phyloP scores from a whole-genome alignment of 768 basidiomycete species.

The Tremella mesenterica region DNA sequence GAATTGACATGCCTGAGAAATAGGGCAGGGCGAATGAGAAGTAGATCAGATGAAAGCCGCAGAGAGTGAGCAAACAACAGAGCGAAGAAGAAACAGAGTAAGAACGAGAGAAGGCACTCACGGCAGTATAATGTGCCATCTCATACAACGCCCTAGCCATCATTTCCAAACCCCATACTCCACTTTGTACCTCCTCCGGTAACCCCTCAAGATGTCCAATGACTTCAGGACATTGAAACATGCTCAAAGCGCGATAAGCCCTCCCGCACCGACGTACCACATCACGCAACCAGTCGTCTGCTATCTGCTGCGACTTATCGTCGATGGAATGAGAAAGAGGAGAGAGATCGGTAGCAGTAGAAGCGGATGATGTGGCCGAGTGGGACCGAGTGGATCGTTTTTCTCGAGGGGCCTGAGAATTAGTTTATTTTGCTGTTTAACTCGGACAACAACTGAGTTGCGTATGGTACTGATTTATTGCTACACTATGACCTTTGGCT shows the following conservation, averaged over 20 bases:
- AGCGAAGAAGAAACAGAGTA: too few relatives aligned
- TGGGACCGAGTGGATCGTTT: conserved; percentile 17
- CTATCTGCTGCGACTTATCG: conserved; percentile 48
- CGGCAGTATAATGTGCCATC: conserved; percentile 74
- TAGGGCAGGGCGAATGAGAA: too few relatives aligned
- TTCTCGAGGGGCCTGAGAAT: conserved; percentile 4
- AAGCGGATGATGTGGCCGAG: conserved; percentile 28
- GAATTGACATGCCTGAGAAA: too few relatives aligned
- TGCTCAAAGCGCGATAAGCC: conserved; percentile 63
- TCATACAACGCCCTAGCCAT: conserved; percentile 85
- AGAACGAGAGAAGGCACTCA: too few relatives aligned
- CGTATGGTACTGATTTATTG: too few relatives aligned
- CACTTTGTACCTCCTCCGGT: conserved; percentile 63
- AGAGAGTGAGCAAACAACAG: too few relatives aligned
- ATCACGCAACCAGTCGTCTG: conserved; percentile 74
- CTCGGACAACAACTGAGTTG: too few relatives aligned
- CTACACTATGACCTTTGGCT: too few relatives aligned
- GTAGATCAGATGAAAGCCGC: too few relatives aligned
- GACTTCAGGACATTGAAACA: conserved; percentile 68
- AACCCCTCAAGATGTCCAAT: conserved; percentile 68
- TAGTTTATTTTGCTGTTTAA: not conserved
- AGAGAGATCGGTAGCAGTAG: conserved; percentile 15
- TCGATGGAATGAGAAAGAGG: conserved; percentile 17
- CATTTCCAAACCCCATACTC: conserved; percentile 70
- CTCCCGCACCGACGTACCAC: conserved; percentile 71